These are phyloP conservation scores for Parafenestella ontariensis DNA, from an alignment of 2,329 filamentous ascomycete species.

Conservation along the genomic window DNA sequence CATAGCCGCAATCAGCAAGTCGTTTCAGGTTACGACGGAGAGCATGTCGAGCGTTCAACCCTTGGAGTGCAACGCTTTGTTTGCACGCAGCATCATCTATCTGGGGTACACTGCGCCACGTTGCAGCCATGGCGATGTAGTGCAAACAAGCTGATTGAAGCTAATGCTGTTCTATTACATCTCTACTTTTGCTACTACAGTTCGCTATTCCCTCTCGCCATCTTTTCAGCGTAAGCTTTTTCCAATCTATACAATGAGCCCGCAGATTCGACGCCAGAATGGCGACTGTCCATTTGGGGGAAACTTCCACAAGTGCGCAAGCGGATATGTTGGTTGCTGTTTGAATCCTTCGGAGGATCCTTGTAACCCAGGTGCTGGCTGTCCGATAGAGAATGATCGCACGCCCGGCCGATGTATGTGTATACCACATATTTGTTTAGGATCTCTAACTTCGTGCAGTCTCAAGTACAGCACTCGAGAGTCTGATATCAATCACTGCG, in stretches of 20 bases:
- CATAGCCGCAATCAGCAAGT: conserved; percentile 1
- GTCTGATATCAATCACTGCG: no score
- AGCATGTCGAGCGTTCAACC: conserved; percentile 6
- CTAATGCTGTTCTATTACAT: neutral
- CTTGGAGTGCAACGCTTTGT: conserved; percentile 20
- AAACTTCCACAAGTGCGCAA: conserved; percentile 27
- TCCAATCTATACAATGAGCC: conserved; percentile 16
- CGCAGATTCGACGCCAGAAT: conserved; percentile 5
- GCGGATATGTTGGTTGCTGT: conserved; percentile 34
- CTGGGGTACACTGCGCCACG: conserved; percentile 9
- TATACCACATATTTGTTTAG: neutral
- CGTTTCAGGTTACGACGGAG: conserved; percentile 12
- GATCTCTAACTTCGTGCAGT: neutral
- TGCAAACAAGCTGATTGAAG: conserved; percentile 3
- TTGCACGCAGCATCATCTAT: conserved; percentile 12
- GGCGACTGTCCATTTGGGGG: conserved; percentile 24
- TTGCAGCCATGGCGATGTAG: conserved; percentile 1
- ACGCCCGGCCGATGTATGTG: conserved; percentile 28
- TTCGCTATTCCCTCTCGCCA: no score
- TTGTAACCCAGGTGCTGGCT: conserved; percentile 24
- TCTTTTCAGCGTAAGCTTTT: neutral
- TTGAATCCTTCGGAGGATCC: conserved; percentile 20
- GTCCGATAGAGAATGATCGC: conserved; percentile 26
- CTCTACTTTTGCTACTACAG: no score
- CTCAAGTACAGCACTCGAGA: no score